A percentile compares a stretch with the other conserved stretches of the same genome.
phyloP scores from a whole-genome alignment of 2,329 filamentous ascomycete genomes.

The Fusarium poae region DNA sequence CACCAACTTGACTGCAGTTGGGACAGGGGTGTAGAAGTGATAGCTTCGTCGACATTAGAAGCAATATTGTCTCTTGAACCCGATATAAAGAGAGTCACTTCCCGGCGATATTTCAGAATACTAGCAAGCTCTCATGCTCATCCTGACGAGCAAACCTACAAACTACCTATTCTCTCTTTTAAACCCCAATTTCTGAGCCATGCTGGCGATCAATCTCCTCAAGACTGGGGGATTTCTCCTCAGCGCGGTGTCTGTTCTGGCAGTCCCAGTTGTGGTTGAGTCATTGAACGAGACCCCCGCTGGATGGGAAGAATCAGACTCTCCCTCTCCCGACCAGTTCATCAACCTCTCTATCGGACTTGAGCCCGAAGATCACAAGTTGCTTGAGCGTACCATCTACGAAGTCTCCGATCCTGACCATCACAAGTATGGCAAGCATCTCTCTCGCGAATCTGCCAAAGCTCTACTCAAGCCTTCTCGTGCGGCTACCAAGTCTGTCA shows the following conservation, averaged over 20 bases:
- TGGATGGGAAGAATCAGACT: conserved; percentile 44
- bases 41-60: background rate
- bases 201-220: conserved; percentile 25
- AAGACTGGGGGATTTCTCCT: conserved; percentile 29
- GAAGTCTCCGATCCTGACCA: conserved; percentile 64
- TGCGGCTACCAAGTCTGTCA: conserved; percentile 56
- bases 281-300: conserved; percentile 35
- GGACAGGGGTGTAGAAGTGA: conserved; percentile 1
- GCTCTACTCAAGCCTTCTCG: conserved; percentile 61
- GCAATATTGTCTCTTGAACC: background rate
- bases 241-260: conserved; percentile 4
- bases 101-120: background rate
- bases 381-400: conserved; percentile 60
- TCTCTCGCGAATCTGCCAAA: conserved; percentile 63
- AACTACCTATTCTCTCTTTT: background rate
- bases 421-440: conserved; percentile 62
- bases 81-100: conserved; percentile 33
- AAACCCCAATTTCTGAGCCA: background rate
- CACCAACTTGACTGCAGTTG: conserved; percentile 2
- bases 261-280: conserved; percentile 42
- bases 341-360: conserved; percentile 52
- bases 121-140: conserved; percentile 5
- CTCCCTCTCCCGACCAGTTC: conserved; percentile 31
- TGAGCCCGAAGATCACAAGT: conserved; percentile 38
- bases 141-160: conserved; percentile 6